phyloP scores from a whole-genome alignment of 495 filamentous ascomycete species.

The Mytilinidion resinicola region DNA sequence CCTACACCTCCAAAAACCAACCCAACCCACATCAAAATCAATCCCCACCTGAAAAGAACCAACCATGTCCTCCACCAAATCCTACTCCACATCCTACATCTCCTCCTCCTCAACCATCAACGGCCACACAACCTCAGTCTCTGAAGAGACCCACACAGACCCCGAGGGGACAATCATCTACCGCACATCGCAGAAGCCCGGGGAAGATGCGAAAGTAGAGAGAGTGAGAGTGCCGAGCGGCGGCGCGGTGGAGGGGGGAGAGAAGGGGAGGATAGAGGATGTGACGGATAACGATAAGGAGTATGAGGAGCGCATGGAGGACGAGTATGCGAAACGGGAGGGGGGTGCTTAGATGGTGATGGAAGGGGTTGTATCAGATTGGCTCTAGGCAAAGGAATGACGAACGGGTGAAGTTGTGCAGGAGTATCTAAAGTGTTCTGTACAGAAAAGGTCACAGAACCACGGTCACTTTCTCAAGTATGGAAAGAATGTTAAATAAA shows the following conservation, averaged over 20 bases:
- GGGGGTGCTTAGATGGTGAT: not conserved
- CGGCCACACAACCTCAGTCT: not conserved
- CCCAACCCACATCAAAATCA: too few species aligned
- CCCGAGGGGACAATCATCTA: not conserved
- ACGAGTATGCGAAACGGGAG: conserved; percentile 8
- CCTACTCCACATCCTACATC: not conserved
- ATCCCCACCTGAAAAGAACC: too few species aligned
- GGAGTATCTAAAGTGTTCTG: too few species aligned
- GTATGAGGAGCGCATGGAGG: conserved; percentile 2
- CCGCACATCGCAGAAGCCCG: conserved; percentile 2
- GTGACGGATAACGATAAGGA: not conserved
- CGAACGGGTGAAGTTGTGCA: too few species aligned
- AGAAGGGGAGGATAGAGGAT: not conserved
- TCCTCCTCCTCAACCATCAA: not conserved
- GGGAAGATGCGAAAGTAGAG: not conserved
- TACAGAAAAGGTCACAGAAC: too few species aligned
- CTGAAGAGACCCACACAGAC: not conserved
- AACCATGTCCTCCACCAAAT: not conserved
- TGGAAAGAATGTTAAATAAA: too few species aligned
- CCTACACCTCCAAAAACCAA: too few species aligned
- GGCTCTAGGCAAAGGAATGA: too few species aligned
- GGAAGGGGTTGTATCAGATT: too few species aligned
- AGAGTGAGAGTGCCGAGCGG: not conserved
- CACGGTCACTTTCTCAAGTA: too few species aligned
- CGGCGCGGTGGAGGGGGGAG: not conserved